Conservation (phyloP, 2,329 filamentous ascomycete genomes). For the Berkeleyomyces rouxiae region DNA sequence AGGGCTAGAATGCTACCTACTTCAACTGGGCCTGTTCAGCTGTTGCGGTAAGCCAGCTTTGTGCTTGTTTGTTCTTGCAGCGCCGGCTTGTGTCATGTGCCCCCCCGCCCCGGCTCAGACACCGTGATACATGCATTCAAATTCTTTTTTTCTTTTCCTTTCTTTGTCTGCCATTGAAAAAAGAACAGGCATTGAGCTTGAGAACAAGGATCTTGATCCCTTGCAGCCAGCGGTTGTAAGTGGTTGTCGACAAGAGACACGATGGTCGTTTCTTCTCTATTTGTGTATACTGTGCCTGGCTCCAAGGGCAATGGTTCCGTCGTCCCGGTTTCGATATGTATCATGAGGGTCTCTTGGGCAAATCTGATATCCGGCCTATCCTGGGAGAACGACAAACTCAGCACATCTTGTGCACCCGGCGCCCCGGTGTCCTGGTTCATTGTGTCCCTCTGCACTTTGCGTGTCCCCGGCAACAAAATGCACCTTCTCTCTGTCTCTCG, state of each 20-base stretch:
- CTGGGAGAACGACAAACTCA: neutral
- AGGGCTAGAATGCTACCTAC: neutral
- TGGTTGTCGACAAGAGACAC: neutral
- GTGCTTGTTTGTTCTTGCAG: no score
- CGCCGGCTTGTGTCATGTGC: no score
- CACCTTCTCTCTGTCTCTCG: neutral
- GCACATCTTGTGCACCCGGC: neutral
- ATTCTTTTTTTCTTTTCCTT: neutral
- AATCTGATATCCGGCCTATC: neutral
- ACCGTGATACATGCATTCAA: no score
- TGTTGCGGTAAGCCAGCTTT: neutral
- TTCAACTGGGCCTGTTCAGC: neutral
- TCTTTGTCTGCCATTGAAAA: neutral
- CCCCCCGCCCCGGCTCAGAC: no score
- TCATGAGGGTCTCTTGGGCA: neutral
- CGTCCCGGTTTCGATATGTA: neutral
- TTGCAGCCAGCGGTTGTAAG: neutral
- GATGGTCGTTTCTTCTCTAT: neutral
- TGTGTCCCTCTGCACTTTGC: neutral
- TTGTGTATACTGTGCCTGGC: neutral
- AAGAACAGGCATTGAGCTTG: neutral
- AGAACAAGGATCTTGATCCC: neutral
- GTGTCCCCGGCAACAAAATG: neutral
- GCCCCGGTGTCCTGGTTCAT: neutral
- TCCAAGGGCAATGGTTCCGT: neutral